A percentile compares a stretch with the other conserved stretches of the same genome.
These are phyloP conservation scores for Exophiala sp. DNA, from an alignment of 2,329 filamentous ascomycete species.

Conservation along the genomic window DNA sequence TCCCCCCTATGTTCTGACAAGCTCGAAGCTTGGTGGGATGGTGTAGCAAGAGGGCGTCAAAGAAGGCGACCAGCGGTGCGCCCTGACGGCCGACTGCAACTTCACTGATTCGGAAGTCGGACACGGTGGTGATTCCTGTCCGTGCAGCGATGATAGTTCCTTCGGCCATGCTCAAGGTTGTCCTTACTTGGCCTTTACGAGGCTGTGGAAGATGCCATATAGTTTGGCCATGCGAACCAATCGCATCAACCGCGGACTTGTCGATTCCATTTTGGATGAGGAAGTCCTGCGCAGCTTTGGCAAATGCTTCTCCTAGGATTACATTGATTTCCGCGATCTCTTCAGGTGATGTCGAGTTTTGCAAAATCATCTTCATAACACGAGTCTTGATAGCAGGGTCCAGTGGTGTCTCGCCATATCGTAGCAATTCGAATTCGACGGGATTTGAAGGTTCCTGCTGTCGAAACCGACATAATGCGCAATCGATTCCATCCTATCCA, in stretches of 20 bases:
- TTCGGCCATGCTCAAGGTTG: conserved; percentile 55
- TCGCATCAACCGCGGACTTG: conserved; percentile 49
- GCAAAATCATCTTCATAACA: conserved; percentile 55
- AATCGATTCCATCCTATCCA: conserved; percentile 51
- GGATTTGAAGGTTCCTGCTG: conserved; percentile 44
- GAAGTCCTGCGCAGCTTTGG: conserved; percentile 50
- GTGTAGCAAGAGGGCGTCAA: conserved; percentile 54
- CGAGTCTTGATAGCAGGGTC: conserved; percentile 52
- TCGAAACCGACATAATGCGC: conserved; percentile 56
- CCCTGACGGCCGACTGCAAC: conserved; percentile 54
- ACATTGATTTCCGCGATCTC: conserved; percentile 56
- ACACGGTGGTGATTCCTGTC: conserved; percentile 57
- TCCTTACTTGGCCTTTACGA: conserved; percentile 42
- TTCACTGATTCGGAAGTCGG: conserved; percentile 56
- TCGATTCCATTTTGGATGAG: conserved; percentile 42
- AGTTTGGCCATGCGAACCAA: conserved; percentile 58
- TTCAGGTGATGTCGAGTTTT: conserved; percentile 51
- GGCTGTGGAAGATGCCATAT: conserved; percentile 56
- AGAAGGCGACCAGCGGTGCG: conserved; percentile 54
- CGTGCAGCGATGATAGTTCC: conserved; percentile 52
- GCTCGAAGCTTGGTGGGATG: conserved; percentile 55
- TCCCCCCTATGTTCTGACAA: conserved; percentile 60
- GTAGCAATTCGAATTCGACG: conserved; percentile 54
- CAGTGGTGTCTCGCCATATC: conserved; percentile 54
- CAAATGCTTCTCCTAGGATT: conserved; percentile 55